Evolutionary conservation across 2,329 filamentous ascomycete species (phyloP).

Genomic region (Colletotrichum sp.): DNA sequence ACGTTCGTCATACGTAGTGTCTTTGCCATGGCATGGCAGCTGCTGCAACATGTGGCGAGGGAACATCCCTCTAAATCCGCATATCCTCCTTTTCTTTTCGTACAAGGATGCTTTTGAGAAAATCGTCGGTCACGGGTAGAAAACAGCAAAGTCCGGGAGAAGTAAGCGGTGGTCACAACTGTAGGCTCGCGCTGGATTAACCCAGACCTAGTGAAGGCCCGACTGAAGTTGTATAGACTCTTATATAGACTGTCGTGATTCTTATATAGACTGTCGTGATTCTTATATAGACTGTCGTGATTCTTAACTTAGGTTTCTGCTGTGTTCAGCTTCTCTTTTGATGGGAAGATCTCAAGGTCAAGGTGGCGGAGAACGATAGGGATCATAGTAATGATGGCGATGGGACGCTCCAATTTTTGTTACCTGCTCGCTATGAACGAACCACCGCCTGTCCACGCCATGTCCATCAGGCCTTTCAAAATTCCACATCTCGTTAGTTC

Average conservation of each 20-base stretch:
- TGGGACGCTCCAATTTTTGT: background rate
- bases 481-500: background rate
- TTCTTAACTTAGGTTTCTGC: background rate
- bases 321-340: background rate
- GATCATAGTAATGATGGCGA: background rate
- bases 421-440: background rate
- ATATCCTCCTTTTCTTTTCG: background rate
- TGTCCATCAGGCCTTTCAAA: background rate
- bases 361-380: rapidly evolving
- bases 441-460: background rate
- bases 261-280: no score
- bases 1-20: background rate
- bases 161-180: background rate
- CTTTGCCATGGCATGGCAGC: background rate
- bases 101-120: background rate
- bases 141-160: background rate
- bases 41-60: background rate
- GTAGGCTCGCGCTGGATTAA: background rate
- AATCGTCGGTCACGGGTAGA: background rate
- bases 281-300: background rate
- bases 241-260: background rate
- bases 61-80: background rate
- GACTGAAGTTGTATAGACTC: background rate
- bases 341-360: background rate
- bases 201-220: background rate